Base-by-base conservation (phyloP, 371 early-diverging fungal genomes). In the Apophysomyces variabilis region DNA sequence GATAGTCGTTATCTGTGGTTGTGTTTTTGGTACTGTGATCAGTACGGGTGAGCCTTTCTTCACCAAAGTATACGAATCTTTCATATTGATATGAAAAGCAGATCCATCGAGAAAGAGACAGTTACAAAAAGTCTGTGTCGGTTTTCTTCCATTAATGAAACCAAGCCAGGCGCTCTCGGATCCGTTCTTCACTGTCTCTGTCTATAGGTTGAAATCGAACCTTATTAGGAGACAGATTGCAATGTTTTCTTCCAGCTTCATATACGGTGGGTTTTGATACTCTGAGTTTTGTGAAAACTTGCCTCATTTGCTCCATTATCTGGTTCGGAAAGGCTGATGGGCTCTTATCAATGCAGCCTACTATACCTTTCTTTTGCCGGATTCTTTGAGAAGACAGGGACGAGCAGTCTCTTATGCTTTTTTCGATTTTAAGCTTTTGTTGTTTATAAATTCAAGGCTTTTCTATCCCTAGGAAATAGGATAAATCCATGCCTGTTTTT, bases 301-400 rank as follows among this genome's bases (percentile, higher is more conserved):
- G 47, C 18, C 4, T 47, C 18, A 47, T 7, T 16, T 47, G 13
- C 18, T 47, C 18, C 47, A 47, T 47, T 4, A 47, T 21, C n/a
- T 60, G 39, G 9, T 38, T 21, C 26, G 43, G 18, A 26, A 66
- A 61, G 38, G 45, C 58, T 13, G 61, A 66, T 47, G 67, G 62
- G 57, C 57, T 66, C 57, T 65, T 36, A 67, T 57, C 62, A 67
- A 67, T 45, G 44, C 60, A 61, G 57, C 57, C 61, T n/a, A 26
- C 32, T 26, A 3, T 26, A 26, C 32, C 32, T 26, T 26, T 26
- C 46, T 45, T 45, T 45, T 26, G 32, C 32, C 32, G 3, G 1
- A 0, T 26, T 26, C 32, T 26, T 26, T 26, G 32, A 26, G 3
- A 26, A 26, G 32, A 26, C 32, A 26, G 3, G 3, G 32, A 26